These are phyloP conservation scores for Martiniozyma abietophila DNA, from an alignment of 805 yeast genomes.

Conservation along the genomic window DNA sequence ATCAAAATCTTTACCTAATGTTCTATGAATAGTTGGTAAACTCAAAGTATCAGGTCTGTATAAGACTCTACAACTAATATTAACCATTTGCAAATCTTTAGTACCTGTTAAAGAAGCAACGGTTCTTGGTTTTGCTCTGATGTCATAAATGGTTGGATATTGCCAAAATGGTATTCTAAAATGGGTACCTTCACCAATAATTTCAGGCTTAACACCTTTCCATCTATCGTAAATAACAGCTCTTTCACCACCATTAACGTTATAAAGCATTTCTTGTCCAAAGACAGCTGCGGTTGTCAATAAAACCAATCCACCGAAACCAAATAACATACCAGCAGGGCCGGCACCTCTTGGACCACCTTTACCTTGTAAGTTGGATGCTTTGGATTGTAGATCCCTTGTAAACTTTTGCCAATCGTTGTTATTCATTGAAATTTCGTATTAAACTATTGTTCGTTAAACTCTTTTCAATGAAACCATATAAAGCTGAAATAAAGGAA, in stretches of 20 bases:
- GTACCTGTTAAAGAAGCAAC: conserved; percentile 96
- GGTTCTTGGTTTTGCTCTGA: conserved; percentile 94
- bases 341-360: conserved; percentile 21
- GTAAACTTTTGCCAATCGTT: conserved; percentile 47
- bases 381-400: conserved; percentile 37
- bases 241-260: conserved; percentile 98
- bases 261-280: conserved; percentile 52
- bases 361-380: conserved; percentile 29
- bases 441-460: too few relatives aligned
- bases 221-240: conserved; percentile 89
- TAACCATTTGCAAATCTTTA: conserved; percentile 97
- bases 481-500: too few relatives aligned
- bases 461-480: not conserved
- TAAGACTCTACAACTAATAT: conserved; percentile 95
- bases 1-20: conserved; percentile 90
- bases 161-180: conserved; percentile 91
- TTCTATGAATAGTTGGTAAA: conserved; percentile 80
- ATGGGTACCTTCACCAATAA: conserved; percentile 93
- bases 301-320: conserved; percentile 50
- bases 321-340: conserved; percentile 51
- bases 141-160: conserved; percentile 86
- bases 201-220: conserved; percentile 72
- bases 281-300: conserved; percentile 50
- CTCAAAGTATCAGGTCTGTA: conserved; percentile 76
- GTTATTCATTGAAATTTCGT: conserved; percentile 22